Evolutionary conservation across 2,329 filamentous ascomycete species (phyloP), one percentile per base, ranked within the genome.

Genomic region (Trichoderma sp.): DNA sequence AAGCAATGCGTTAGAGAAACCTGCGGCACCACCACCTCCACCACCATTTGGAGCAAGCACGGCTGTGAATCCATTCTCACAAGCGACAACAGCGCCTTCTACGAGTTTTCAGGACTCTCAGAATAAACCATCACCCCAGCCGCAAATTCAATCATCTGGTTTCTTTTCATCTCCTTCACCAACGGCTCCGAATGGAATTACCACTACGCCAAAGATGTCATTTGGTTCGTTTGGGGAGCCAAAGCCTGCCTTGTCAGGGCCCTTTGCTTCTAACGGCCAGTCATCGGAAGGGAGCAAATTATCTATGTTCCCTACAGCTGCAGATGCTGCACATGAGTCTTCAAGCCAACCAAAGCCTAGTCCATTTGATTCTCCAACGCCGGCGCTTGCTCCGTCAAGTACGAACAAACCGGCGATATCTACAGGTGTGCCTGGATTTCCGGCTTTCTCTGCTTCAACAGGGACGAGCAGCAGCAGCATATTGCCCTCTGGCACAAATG

Each of bases 151-250:
- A 24, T 60, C 29, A 49, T 14, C 55, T 24, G 55, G 71, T 47
- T 72, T 75, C 14, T 77, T 79, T 21, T 56, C 74, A 33, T 53
- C 47, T 0, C 49, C 71, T 21, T 13, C 49, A 14, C 49, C 70
- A 16, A 62, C 72, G 31, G 65, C 68, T 43, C 27, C 47, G 67
- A 75, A 73, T 16, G 75, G 72, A 52, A 67, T 56, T 27, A 21
- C 59, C 27, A 49, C 73, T 7, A 14, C 57, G 7, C 27, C 58
- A 19, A 68, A 63, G 66, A 29, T 55, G 24, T 40, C 58, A 24
- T 70, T 70, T 43, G 49, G 33, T 4, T 10, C 40, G 11, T 7
- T 35, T 66, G 35, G 61, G 53, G 59, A 68, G 35, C 49, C 53
- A 53, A 63, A 69, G 21, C 24, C 70, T 24, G 43, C 66, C 27